Evolutionary conservation across 2,329 filamentous ascomycete genomes (phyloP).

Genomic region (Blastomyces percursus): DNA sequence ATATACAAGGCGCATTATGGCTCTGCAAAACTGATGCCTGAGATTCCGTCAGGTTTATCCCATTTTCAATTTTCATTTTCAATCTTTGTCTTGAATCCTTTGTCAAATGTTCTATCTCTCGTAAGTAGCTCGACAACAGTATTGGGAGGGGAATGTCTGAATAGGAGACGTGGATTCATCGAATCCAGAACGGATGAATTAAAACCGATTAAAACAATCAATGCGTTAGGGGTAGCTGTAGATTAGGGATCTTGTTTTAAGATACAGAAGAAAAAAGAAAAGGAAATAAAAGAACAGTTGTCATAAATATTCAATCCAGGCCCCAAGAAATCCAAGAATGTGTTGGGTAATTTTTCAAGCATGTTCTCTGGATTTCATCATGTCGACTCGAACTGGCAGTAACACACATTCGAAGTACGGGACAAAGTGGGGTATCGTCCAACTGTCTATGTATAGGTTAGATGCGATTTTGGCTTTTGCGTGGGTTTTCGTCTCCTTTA

Average conservation of each 20-base stretch:
- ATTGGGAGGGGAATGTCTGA: background rate
- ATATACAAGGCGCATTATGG: background rate
- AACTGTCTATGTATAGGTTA: slow-evolving; percentile 1
- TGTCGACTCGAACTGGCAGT: background rate
- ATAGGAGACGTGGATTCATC: background rate
- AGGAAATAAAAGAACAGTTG: background rate
- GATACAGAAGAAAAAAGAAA: background rate
- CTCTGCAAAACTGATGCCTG: background rate
- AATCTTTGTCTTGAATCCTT: background rate
- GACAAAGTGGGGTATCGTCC: background rate
- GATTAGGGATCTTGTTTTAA: background rate
- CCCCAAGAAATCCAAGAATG: background rate
- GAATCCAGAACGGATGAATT: background rate
- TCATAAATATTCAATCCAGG: background rate
- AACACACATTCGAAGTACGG: background rate
- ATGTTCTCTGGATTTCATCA: background rate
- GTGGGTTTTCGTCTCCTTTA: background rate
- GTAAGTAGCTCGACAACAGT: background rate
- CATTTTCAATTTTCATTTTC: background rate
- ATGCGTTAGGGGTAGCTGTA: background rate
- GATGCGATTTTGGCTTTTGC: background rate
- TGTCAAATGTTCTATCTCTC: background rate
- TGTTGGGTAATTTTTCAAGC: background rate
- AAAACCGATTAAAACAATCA: background rate
- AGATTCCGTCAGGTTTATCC: background rate